Base-by-base conservation (phyloP, 345 rosid species). In the Bruguiera sexangula region DNA sequence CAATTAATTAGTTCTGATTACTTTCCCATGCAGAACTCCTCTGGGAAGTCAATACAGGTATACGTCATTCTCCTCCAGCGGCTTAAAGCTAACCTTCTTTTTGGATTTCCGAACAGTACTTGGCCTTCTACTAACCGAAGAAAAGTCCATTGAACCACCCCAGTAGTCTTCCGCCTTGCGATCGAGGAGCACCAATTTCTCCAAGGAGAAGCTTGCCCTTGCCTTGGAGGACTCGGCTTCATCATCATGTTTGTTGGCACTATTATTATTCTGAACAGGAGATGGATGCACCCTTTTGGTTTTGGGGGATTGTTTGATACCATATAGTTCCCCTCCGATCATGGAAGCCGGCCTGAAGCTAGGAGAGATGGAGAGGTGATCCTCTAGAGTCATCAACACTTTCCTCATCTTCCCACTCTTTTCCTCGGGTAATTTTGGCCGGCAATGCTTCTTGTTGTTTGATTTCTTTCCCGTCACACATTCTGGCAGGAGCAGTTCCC, bases 21-120 rank as follows among this genome's bases (percentile, higher is more conserved):
- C 29, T 37, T 51, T 24, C 64, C 46, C 46, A 39, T 39, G 29
- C 21, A 13, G n/a, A 67, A 16, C 31, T 69, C 53, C 6, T 20
- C 7, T 19, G 86, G 79, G 2, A 80, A 83, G 71, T 79, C 29
- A 62, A 55, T 77, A 75, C 1, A 79, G 6, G 63, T 75, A 34
- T 61, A 74, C 65, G 6, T 81, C 84, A 52, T 76, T 61, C 57
- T 79, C 81, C 31, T 75, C 78, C 0, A 82, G 85, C 67, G 67
- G 55, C 76, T 62, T 83, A 73, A 85, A 81, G 73, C 75, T 75
- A 21, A 85, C 85, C 74, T 61, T 81, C 79, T 81, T 83, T 62
- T 53, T 75, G 43, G 9, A 1, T 75, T 39, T 69, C 53, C 69
- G 37, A 13, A 2, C 29, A 22, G 5, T n/a, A 53, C 69, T 76